phyloP scores from a whole-genome alignment of 768 basidiomycete species.

The Collybiopsis luxurians region DNA sequence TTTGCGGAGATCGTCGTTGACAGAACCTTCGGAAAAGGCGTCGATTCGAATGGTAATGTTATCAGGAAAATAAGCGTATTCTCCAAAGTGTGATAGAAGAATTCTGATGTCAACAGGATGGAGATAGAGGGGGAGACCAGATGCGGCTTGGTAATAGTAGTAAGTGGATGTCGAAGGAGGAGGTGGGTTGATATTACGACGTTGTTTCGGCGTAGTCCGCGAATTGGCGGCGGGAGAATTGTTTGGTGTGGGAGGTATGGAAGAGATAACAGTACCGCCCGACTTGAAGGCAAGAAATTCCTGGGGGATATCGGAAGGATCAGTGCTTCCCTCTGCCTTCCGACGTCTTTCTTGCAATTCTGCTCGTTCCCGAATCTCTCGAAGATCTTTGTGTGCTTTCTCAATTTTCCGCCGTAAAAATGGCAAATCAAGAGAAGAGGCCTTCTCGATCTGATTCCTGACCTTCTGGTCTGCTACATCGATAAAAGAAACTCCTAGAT shows the following conservation, averaged over 20 bases:
- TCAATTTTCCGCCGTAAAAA: constrained; percentile 63
- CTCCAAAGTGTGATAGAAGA: constrained; percentile 77
- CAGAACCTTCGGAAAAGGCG: constrained; percentile 67
- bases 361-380: constrained; percentile 49
- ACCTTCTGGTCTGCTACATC: constrained; percentile 77
- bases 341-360: constrained; percentile 26
- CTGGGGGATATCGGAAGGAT: constrained; percentile 45
- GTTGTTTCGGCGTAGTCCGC: constrained; percentile 52
- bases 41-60: constrained; percentile 80
- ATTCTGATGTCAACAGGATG: constrained; percentile 96
- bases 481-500: constrained; percentile 76
- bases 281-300: constrained; percentile 53
- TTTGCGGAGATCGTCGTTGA: constrained; percentile 92
- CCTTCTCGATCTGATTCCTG: constrained; percentile 76
- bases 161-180: constrained; percentile 88
- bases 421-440: constrained; percentile 69
- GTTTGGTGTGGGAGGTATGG: constrained; percentile 13
- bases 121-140: constrained; percentile 88
- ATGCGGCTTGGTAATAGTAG: constrained; percentile 93
- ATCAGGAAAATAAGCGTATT: constrained; percentile 83
- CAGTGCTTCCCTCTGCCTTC: constrained; percentile 21
- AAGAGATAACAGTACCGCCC: constrained; percentile 13
- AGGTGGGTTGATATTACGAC: constrained; percentile 81
- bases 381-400: constrained; percentile 54
- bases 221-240: constrained; percentile 15